phyloP scores from a whole-genome alignment of 1,284 basidiomycete species.

The Irpex sp. region DNA sequence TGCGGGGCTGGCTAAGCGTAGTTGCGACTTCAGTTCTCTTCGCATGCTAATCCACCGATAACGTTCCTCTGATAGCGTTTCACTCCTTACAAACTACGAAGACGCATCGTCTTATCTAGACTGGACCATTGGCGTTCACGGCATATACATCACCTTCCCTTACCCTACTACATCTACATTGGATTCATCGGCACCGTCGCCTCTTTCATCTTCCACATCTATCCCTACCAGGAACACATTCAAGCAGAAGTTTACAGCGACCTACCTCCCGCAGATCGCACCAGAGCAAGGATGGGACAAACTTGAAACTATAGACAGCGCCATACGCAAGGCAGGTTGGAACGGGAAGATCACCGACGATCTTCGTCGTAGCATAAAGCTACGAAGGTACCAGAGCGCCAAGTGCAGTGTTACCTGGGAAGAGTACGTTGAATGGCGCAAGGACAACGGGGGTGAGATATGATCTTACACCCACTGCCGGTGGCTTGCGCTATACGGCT shows the following conservation, averaged over 20 bases:
- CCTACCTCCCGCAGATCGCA: constrained; percentile 93
- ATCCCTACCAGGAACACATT: constrained; percentile 49
- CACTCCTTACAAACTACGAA: constrained; percentile 91
- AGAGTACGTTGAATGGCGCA: constrained; percentile 77
- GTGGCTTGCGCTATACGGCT: not conserved
- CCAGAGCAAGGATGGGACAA: constrained; percentile 93
- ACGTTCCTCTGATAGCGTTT: constrained; percentile 53
- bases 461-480: constrained; percentile 5
- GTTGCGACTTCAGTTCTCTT: not conserved
- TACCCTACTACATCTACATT: constrained; percentile 62
- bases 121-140: constrained; percentile 91
- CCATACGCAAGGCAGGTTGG: constrained; percentile 93
- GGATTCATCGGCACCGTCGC: constrained; percentile 61
- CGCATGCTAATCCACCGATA: constrained; percentile 5
- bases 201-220: constrained; percentile 60
- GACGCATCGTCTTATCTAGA: constrained; percentile 82
- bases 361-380: constrained; percentile 70
- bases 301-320: constrained; percentile 85
- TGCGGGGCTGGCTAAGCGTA: constrained; percentile 13
- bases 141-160: constrained; percentile 86
- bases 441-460: constrained; percentile 37
- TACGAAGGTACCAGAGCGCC: constrained; percentile 86
- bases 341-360: constrained; percentile 80
- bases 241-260: constrained; percentile 73
- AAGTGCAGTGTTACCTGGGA: constrained; percentile 71